Evolutionary conservation across 129 eudicot species (phyloP), one percentile per base, ranked within the genome.

Genomic region (Centrapalus pauciflorus): DNA sequence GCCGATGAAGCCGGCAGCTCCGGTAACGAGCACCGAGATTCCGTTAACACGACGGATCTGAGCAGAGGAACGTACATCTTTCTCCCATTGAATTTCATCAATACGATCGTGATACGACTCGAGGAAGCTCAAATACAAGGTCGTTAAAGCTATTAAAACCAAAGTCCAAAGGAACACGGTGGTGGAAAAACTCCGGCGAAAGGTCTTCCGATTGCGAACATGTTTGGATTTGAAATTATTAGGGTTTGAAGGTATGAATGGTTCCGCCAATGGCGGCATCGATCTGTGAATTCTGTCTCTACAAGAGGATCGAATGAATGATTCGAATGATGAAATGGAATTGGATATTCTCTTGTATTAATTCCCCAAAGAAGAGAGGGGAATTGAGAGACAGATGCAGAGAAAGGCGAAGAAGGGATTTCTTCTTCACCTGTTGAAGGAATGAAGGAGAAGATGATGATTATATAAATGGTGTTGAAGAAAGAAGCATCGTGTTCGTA

Each of bases 151-250:
- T 8, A 89, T 27, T 26, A 89, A 41, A 77, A 89, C 57, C 0
- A 89, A 74, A 1, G 83, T 86, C 95, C 90, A 89, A 3, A 89
- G 29, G 81, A 83, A 83, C 59, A 79, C 14, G 10, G 81, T 81
- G 24, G 76, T 64, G 35, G 84, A 52, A 64, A 85, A 80, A 26
- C 85, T 77, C 3, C 85, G 88, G 73, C 75, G 81, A 67, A 82
- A 56, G 8, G 77, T 75, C 2, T 85, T 75, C 2, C 87, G 85
- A 37, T 75, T 71, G n/a, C n/a, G n/a, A n/a, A n/a, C 35, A 74
- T 45, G 25, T 63, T n/a, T 16, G 58, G 62, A 5, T 66, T 10
- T 72, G 74, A 7, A 52, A 59, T 40, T 14, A 45, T 3, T 3
- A 5, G 55, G 4, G 52, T 2, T 5, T 33, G 19, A 23, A 41